Conservation (phyloP, 2,329 filamentous ascomycete species). For the Monosporascus sp. region DNA sequence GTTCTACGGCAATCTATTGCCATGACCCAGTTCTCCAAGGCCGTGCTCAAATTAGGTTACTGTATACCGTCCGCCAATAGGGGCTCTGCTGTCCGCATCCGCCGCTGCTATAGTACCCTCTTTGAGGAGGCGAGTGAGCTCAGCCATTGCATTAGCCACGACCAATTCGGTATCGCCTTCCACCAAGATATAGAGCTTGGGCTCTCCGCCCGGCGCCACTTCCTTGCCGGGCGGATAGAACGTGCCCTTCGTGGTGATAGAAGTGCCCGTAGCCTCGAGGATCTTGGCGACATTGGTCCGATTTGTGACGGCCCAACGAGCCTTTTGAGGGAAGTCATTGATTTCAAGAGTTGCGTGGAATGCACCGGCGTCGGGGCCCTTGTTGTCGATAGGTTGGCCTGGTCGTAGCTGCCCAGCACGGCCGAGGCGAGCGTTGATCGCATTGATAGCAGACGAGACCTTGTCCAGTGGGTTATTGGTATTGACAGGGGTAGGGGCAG, state of each 20-base stretch:
- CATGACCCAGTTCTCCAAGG: background rate
- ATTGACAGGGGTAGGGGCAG: conserved; percentile 34
- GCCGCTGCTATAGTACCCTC: conserved; percentile 88
- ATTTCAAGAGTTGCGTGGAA: conserved; percentile 98
- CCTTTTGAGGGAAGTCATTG: conserved; percentile 99
- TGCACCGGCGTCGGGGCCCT: conserved; percentile 91
- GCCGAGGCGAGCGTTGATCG: conserved; percentile 85
- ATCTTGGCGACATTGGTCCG: conserved; percentile 98
- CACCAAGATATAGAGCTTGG: conserved; percentile 97
- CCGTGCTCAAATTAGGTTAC: conserved; percentile 56
- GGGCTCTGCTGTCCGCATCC: conserved; percentile 76
- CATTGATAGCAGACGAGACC: conserved; percentile 83
- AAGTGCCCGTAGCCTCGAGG: conserved; percentile 86
- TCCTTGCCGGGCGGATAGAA: conserved; percentile 83
- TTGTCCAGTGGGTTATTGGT: conserved; percentile 71
- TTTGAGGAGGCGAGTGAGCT: conserved; percentile 80
- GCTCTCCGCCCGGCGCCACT: conserved; percentile 66
- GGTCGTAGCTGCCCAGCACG: conserved; percentile 84
- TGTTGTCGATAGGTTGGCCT: conserved; percentile 95
- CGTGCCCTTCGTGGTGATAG: conserved; percentile 94
- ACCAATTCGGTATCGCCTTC: conserved; percentile 94
- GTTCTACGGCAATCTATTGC: background rate
- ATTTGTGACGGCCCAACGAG: conserved; percentile 97
- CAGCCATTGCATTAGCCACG: conserved; percentile 83
- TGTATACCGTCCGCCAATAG: conserved; percentile 77